Evolutionary conservation across 2,329 filamentous ascomycete species (phyloP).

Genomic region (Aspergillus piperis): DNA sequence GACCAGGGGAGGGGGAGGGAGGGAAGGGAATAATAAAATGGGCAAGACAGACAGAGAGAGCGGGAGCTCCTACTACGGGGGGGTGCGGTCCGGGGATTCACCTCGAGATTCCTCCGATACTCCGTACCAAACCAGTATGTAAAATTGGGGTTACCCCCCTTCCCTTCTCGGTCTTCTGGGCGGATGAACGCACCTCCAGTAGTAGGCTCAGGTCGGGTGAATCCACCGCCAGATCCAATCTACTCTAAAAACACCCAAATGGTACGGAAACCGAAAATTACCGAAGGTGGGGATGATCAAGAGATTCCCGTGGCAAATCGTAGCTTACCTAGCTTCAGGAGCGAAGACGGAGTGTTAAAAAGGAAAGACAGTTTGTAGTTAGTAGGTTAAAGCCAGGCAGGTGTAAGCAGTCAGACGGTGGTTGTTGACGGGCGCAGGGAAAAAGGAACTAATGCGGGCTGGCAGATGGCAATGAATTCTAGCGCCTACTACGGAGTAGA

Average conservation of each 20-base stretch:
- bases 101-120: slow-evolving; percentile 26
- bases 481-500: background rate
- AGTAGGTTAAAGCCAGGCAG: background rate
- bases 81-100: slow-evolving; percentile 23
- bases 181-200: background rate
- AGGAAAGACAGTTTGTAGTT: too few relatives aligned
- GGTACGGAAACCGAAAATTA: slow-evolving; percentile 16
- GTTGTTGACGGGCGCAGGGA: slow-evolving; percentile 2
- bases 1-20: slow-evolving; percentile 15
- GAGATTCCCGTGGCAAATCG: slow-evolving; percentile 24
- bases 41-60: slow-evolving; percentile 11
- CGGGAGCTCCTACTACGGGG: slow-evolving; percentile 21
- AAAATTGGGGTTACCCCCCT: background rate
- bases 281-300: slow-evolving; percentile 19
- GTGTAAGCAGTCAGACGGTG: background rate
- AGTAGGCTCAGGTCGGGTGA: background rate
- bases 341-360: background rate
- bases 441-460: slow-evolving; percentile 6
- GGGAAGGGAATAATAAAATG: slow-evolving; percentile 18
- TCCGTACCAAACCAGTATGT: background rate
- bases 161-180: background rate
- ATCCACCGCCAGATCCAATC: background rate
- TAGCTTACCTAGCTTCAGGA: slow-evolving; percentile 11
- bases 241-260: background rate
- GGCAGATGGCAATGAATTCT: slow-evolving; percentile 6